Percentiles rank a stretch among this genome's conserved stretches.
phyloP scores from a whole-genome alignment of 2,329 filamentous ascomycete genomes.

The Pseudocercospora musae region DNA sequence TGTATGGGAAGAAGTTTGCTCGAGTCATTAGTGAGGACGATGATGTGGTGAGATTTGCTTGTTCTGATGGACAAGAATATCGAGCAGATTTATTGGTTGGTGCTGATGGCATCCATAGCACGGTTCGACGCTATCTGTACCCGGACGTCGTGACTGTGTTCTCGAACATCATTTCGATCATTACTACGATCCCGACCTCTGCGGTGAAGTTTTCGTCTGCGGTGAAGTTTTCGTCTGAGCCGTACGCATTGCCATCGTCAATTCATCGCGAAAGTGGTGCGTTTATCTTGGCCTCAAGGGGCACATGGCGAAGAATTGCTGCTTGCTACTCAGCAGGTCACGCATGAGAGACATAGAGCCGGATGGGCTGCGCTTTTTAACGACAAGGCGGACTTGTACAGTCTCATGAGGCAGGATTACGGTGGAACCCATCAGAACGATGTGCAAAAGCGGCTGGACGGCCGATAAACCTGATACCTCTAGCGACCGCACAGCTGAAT shows the following conservation, averaged over 20 bases:
- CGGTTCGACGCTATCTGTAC: constrained; percentile 4
- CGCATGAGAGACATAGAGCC: neutral
- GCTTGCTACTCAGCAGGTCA: neutral
- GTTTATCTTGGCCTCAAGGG: neutral
- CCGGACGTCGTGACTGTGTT: neutral
- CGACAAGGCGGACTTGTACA: constrained; percentile 22
- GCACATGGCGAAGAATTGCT: neutral
- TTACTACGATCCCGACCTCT: neutral
- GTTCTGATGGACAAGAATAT: constrained; percentile 4
- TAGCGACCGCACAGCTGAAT: neutral
- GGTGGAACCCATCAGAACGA: neutral
- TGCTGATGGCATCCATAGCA: constrained; percentile 16
- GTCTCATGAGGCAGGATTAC: constrained; percentile 1
- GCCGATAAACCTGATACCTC: neutral
- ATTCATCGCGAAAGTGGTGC: neutral
- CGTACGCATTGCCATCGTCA: neutral
- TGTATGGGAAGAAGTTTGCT: neutral
- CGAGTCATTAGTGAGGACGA: neutral
- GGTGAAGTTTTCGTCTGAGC: neutral
- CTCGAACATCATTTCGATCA: neutral
- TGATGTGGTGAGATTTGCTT: neutral
- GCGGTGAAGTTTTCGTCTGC: too few relatives aligned
- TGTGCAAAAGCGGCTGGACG: neutral
- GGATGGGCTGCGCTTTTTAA: constrained; percentile 34
- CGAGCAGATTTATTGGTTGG: constrained; percentile 14